phyloP scores from a whole-genome alignment of 345 rosid species.

The Raphanus raphanistrum region DNA sequence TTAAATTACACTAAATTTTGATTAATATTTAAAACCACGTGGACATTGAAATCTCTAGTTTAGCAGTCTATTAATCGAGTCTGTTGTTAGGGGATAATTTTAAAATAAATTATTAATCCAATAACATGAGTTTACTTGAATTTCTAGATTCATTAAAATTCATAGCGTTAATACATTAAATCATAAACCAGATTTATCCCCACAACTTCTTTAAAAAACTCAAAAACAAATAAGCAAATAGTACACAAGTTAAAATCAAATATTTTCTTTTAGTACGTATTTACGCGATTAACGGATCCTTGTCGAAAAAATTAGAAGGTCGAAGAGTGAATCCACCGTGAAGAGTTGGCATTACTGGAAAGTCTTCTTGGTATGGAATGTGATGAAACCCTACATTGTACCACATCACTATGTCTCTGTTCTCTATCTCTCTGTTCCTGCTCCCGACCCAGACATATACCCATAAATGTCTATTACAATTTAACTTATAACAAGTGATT shows the following conservation, averaged over 20 bases:
- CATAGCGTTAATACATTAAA: not conserved
- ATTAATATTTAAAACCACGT: not conserved
- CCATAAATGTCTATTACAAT: not conserved
- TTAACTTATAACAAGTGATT: not conserved
- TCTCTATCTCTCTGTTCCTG: slow-evolving; percentile 69
- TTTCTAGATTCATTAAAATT: too few relatives aligned
- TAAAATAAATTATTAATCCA: not conserved
- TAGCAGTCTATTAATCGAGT: too few relatives aligned
- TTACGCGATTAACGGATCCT: slow-evolving; percentile 50
- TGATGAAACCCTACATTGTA: slow-evolving; percentile 79
- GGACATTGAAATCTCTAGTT: too few relatives aligned
- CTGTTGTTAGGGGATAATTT: not conserved
- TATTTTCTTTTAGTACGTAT: not conserved
- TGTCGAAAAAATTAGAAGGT: slow-evolving; percentile 66
- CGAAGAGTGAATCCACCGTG: slow-evolving; percentile 68
- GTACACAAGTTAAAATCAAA: not conserved
- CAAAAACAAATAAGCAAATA: not conserved
- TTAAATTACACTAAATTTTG: not conserved
- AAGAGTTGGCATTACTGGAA: slow-evolving; percentile 69
- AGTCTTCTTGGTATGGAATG: slow-evolving; percentile 78
- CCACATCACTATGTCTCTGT: slow-evolving; percentile 77
- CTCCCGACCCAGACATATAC: slow-evolving; percentile 8
- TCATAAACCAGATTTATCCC: not conserved
- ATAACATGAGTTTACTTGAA: not conserved
- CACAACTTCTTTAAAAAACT: not conserved